Percentiles rank a stretch among this genome's conserved stretches.
Evolutionary conservation across 2,329 filamentous ascomycete genomes (phyloP).

Genomic region (Meredithiella fracta): DNA sequence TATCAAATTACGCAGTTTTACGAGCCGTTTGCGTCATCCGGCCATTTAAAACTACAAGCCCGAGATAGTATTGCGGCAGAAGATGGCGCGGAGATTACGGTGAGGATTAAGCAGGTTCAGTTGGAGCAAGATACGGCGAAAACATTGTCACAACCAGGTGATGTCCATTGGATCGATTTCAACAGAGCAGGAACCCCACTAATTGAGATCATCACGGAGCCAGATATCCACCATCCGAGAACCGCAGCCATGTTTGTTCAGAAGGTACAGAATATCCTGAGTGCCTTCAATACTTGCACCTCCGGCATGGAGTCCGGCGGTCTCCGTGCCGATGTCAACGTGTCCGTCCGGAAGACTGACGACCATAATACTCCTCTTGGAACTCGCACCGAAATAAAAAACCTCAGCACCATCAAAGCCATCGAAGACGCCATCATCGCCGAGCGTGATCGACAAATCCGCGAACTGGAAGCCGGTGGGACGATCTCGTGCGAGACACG

Average conservation of each 20-base stretch:
- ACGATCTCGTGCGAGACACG: conserved; percentile 70
- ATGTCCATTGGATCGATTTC: conserved; percentile 70
- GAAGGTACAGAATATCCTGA: conserved; percentile 71
- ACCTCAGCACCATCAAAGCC: conserved; percentile 83
- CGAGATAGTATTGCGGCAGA: conserved; percentile 66
- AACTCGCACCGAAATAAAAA: conserved; percentile 92
- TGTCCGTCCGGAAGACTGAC: conserved; percentile 55
- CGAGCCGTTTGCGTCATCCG: conserved; percentile 51
- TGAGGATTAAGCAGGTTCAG: conserved; percentile 87
- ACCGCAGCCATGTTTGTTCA: conserved; percentile 78
- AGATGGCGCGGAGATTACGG: conserved; percentile 50
- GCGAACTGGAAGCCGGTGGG: conserved; percentile 58
- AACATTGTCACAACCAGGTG: conserved; percentile 61
- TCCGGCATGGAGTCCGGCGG: conserved; percentile 89
- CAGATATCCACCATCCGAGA: conserved; percentile 70
- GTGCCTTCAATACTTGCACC: conserved; percentile 67
- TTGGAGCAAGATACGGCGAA: conserved; percentile 98
- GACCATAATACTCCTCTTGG: conserved; percentile 37
- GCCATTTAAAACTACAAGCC: conserved; percentile 50
- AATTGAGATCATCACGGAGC: conserved; percentile 87
- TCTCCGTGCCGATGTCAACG: conserved; percentile 84
- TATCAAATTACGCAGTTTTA: conserved; percentile 99
- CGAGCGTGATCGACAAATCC: conserved; percentile 78
- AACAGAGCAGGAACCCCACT: conserved; percentile 83
- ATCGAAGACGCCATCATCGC: conserved; percentile 89